Evolutionary conservation across 106 monocot species (phyloP).

Genomic region (Apostasia ramifera): DNA sequence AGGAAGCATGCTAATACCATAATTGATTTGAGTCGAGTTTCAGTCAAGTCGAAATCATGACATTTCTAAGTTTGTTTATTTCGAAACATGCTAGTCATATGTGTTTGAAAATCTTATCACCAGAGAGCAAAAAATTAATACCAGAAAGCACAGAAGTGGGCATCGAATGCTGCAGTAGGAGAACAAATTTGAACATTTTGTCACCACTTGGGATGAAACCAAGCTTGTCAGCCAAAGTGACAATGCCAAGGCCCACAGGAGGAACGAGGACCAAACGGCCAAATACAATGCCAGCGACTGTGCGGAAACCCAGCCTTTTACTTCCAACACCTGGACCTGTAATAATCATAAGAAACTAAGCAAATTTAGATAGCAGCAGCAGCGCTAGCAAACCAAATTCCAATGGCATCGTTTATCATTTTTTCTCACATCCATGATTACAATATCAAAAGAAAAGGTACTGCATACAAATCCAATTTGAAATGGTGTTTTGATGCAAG

Average conservation of each 20-base stretch:
- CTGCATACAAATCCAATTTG: no score
- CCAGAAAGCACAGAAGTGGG: constrained; percentile 87
- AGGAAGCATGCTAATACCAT: no score
- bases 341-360: background rate
- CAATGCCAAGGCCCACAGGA: constrained; percentile 78
- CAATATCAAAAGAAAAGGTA: no score
- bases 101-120: no score
- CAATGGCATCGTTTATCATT: no score
- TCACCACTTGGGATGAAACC: constrained; percentile 73
- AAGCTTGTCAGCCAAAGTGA: constrained; percentile 72
- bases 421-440: no score
- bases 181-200: constrained; percentile 95
- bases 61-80: no score
- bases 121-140: constrained; percentile 6
- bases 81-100: no score
- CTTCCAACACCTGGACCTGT: constrained; percentile 87
- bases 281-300: constrained; percentile 69
- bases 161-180: constrained; percentile 81
- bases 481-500: no score
- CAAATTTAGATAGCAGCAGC: background rate
- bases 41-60: no score
- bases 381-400: no score
- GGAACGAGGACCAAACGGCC: constrained; percentile 74
- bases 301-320: constrained; percentile 69
- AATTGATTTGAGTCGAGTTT: no score